phyloP scores from a whole-genome alignment of 2,329 filamentous ascomycete genomes.

The Periconia macrospinosa region DNA sequence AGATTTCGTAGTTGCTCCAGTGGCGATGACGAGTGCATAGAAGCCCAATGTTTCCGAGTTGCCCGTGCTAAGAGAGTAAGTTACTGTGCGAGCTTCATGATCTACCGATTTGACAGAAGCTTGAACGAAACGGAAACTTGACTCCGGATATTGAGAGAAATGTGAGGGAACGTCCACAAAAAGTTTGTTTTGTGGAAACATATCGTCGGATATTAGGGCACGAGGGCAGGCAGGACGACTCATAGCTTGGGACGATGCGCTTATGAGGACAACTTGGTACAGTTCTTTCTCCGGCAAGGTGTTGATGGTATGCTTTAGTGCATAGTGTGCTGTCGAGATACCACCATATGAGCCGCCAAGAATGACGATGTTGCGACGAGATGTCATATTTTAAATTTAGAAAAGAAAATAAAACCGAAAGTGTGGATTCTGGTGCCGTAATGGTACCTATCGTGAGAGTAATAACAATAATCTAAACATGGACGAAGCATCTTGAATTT shows the following conservation, averaged over 20 bases:
- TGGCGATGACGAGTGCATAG: conserved; percentile 42
- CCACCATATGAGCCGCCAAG: conserved; percentile 44
- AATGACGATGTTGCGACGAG: conserved; percentile 36
- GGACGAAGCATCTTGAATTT: not conserved
- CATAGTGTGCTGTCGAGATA: conserved; percentile 39
- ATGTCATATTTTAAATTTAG: not conserved
- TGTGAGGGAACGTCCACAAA: conserved; percentile 40
- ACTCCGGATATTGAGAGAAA: conserved; percentile 36
- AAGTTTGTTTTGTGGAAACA: conserved; percentile 35
- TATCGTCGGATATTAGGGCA: conserved; percentile 37
- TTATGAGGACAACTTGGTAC: conserved; percentile 41
- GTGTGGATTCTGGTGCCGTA: not conserved
- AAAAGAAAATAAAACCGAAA: not conserved
- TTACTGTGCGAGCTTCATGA: conserved; percentile 36
- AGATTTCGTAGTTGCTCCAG: conserved; percentile 39
- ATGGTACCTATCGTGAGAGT: not conserved
- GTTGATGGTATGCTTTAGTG: conserved; percentile 36
- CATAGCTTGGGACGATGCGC: conserved; percentile 33
- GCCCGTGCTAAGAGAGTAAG: conserved; percentile 24
- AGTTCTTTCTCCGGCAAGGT: conserved; percentile 22
- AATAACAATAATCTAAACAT: not conserved
- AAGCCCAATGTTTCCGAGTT: conserved; percentile 29
- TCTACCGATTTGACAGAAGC: conserved; percentile 35
- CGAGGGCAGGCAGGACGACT: conserved; percentile 39
- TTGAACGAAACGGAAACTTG: conserved; percentile 42